These are phyloP conservation scores for Actinomortierella ambigua DNA, from an alignment of 371 early-diverging fungal genomes.

Conservation along the genomic window DNA sequence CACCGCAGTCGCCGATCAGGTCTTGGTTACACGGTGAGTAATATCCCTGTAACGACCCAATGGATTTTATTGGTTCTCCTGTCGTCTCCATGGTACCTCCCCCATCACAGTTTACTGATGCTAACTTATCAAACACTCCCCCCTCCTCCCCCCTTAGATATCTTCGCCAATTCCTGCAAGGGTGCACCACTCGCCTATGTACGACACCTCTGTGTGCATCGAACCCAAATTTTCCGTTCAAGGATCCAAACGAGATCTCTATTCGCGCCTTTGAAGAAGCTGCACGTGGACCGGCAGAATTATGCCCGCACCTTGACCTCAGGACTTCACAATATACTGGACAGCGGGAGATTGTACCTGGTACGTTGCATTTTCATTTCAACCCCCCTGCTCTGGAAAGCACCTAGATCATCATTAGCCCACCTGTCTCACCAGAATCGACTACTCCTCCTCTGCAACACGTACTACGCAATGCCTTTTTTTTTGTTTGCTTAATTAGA, in stretches of 20 bases:
- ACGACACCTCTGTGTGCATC: slow-evolving; percentile 32
- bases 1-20: not conserved
- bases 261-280: slow-evolving; percentile 27
- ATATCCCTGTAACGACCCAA: not conserved
- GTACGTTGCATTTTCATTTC: slow-evolving; percentile 4
- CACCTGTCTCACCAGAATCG: not conserved
- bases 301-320: slow-evolving; percentile 29
- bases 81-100: not conserved
- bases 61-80: slow-evolving; percentile 1
- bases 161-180: slow-evolving; percentile 38
- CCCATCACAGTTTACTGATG: not conserved
- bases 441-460: too few species aligned
- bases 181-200: slow-evolving; percentile 20
- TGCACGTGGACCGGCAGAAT: slow-evolving; percentile 14
- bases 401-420: not conserved
- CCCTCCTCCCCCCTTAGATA: slow-evolving; percentile 11
- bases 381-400: not conserved
- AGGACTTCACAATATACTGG: not conserved
- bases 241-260: slow-evolving; percentile 33
- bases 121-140: not conserved
- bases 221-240: slow-evolving; percentile 26
- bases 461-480: too few species aligned
- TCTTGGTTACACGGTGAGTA: not conserved
- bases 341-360: slow-evolving; percentile 38
- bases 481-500: slow-evolving; percentile 11